Evolutionary conservation across 2,329 filamentous ascomycete genomes (phyloP), one percentile per base, ranked within the genome.

Genomic region (Clonostachys rhizophaga): DNA sequence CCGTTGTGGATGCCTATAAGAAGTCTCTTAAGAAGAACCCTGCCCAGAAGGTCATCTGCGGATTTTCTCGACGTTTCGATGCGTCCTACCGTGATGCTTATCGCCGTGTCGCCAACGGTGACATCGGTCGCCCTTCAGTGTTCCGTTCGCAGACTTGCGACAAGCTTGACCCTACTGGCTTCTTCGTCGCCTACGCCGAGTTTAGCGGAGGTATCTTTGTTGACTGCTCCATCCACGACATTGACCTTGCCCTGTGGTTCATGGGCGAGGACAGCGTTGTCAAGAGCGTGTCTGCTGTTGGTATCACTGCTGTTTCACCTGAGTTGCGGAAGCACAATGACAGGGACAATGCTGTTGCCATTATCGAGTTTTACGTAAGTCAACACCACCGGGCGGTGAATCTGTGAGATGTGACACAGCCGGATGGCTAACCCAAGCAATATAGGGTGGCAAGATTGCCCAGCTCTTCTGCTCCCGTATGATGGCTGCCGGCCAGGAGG

Each of bases 181-280:
- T 86, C 71, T 87, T 86, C 61, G 81, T 87, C 47, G 70, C 74
- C 33, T 87, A 87, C 63, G 81, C 84, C 12, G 70, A 81, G 54
- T 83, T 78, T 64, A 78, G 71, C 2, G 84, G 84, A 34, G 83
- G 83, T 18, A 85, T 87, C 59, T 87, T 87, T 55, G 84, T 87
- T 48, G 84, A 87, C 68, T 84, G 80, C 66, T 81, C 78, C 45
- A 81, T 87, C 57, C 84, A 87, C 67, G 84, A 87, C 55, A 87
- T 87, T 43, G 62, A 65, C 44, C 56, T 65, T 33, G 56, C 62
- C 0, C 50, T 65, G 33, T 65, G 62, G 62, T 64, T 61, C 53
- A 60, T 65, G 36, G 59, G 58, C 40, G 55, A 64, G 35, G 58
- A 65, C 45, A 56, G 53, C 3, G 53, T 61, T 6, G 55, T 62